Percentiles rank a stretch among this genome's conserved stretches.
Evolutionary conservation across 2,329 filamentous ascomycete genomes (phyloP).

Genomic region (Talaromyces marneffei): DNA sequence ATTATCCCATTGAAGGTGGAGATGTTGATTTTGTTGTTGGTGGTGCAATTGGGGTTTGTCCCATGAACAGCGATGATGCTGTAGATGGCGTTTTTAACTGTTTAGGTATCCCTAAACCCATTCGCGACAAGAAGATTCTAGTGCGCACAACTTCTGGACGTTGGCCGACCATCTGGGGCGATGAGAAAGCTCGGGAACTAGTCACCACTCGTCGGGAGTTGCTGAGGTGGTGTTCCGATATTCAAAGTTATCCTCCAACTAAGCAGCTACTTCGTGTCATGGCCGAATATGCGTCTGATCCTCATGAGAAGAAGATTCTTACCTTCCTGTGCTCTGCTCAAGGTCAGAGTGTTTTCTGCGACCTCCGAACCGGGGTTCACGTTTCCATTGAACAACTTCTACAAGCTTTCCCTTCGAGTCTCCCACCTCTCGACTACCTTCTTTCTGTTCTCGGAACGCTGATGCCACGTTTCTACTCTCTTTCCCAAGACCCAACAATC

Average conservation of each 20-base stretch:
- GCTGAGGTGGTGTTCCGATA: slow-evolving; percentile 91
- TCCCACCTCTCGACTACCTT: slow-evolving; percentile 77
- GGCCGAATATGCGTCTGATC: slow-evolving; percentile 73
- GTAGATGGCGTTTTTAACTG: slow-evolving; percentile 82
- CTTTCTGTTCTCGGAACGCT: slow-evolving; percentile 75
- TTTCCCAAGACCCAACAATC: slow-evolving; percentile 91
- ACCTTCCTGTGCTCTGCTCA: slow-evolving; percentile 80
- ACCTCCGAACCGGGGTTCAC: slow-evolving; percentile 83
- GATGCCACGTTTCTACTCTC: slow-evolving; percentile 97
- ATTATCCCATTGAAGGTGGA: slow-evolving; percentile 78
- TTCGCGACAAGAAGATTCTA: slow-evolving; percentile 76
- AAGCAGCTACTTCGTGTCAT: slow-evolving; percentile 78
- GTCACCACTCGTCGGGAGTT: slow-evolving; percentile 84
- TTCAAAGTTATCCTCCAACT: slow-evolving; percentile 86
- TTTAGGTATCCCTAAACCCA: slow-evolving; percentile 71
- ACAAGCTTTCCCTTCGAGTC: slow-evolving; percentile 83
- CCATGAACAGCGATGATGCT: slow-evolving; percentile 69
- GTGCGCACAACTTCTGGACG: slow-evolving; percentile 74
- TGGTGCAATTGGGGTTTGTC: slow-evolving; percentile 87
- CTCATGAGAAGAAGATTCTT: slow-evolving; percentile 83
- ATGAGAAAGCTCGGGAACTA: slow-evolving; percentile 77
- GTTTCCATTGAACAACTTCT: slow-evolving; percentile 81
- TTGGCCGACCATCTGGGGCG: slow-evolving; percentile 98
- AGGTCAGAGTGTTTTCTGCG: slow-evolving; percentile 87
- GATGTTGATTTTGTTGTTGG: slow-evolving; percentile 91